Conservation (phyloP, 805 yeast genomes). For the Ogataea nakhonphanomensis region DNA sequence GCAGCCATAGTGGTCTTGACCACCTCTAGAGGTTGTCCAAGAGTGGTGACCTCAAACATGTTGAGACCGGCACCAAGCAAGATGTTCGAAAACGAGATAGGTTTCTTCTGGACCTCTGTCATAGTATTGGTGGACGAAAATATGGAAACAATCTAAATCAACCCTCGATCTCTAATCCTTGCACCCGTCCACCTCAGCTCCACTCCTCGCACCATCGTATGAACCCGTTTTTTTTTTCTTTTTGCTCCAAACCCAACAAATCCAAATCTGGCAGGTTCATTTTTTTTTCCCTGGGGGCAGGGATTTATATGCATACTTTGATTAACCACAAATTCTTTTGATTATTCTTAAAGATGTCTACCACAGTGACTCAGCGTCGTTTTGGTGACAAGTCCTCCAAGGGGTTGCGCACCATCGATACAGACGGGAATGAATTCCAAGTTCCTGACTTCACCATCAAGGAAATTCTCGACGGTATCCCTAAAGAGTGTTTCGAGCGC, state of each 20-base stretch:
- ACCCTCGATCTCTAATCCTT: neutral
- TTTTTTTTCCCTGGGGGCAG: slow-evolving; percentile 5
- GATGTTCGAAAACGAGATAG: slow-evolving; percentile 84
- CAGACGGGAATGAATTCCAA: slow-evolving; percentile 61
- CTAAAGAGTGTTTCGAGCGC: slow-evolving; percentile 71
- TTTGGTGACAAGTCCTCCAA: slow-evolving; percentile 20
- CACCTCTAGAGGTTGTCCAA: slow-evolving; percentile 97
- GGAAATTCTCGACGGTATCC: slow-evolving; percentile 69
- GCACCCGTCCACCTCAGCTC: neutral
- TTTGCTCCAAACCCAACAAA: slow-evolving; percentile 5
- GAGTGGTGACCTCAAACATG: slow-evolving; percentile 86
- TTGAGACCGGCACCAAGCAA: slow-evolving; percentile 91
- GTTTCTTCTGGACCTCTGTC: slow-evolving; percentile 65
- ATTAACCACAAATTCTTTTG: slow-evolving; percentile 1
- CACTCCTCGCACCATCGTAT: no score
- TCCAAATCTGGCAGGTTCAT: slow-evolving; percentile 1
- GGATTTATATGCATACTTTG: neutral
- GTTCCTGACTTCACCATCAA: slow-evolving; percentile 77
- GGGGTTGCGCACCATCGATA: slow-evolving; percentile 48
- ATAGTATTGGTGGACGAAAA: neutral
- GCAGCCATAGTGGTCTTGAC: slow-evolving; percentile 98
- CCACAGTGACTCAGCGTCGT: slow-evolving; percentile 10
- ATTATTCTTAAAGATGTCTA: slow-evolving; percentile 2
- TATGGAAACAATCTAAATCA: neutral
- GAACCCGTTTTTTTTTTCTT: neutral